Percentiles rank a stretch among this genome's conserved stretches.
Conservation (phyloP, 2,329 filamentous ascomycete genomes). For the Tolypocladium capitatum region DNA sequence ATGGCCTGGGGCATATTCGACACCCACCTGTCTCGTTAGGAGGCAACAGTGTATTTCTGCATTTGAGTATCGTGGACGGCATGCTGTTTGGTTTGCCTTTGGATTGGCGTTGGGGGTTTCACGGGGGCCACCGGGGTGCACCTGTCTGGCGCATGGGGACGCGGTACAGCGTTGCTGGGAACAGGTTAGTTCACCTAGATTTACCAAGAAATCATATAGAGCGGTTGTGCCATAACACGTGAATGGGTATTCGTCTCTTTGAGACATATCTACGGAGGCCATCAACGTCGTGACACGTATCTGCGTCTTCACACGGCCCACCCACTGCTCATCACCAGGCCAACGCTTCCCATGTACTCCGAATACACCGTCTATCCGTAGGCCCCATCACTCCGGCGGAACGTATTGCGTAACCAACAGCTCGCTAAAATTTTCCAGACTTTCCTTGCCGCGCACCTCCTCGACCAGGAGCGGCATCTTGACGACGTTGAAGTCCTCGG, state of each 20-base stretch:
- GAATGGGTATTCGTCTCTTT: constrained; percentile 1
- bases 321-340: neutral
- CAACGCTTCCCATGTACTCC: neutral
- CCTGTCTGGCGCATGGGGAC: neutral
- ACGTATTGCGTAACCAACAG: constrained; percentile 69
- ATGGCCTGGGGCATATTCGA: neutral
- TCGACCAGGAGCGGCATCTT: constrained; percentile 95
- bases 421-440: constrained; percentile 77
- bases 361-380: neutral
- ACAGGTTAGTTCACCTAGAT: no score
- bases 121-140: neutral
- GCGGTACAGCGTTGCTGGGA: neutral
- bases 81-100: neutral
- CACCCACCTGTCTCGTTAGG: neutral
- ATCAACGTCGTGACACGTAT: neutral
- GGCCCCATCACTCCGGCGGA: constrained; percentile 39
- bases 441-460: constrained; percentile 91
- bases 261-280: neutral
- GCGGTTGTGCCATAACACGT: neutral
- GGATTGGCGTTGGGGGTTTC: neutral
- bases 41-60: neutral
- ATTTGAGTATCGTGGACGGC: neutral
- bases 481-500: constrained; percentile 91
- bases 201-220: neutral
- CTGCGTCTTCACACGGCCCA: neutral